phyloP scores from a whole-genome alignment of 139 green algal species.

The Mesotaenium endlicherianum region DNA sequence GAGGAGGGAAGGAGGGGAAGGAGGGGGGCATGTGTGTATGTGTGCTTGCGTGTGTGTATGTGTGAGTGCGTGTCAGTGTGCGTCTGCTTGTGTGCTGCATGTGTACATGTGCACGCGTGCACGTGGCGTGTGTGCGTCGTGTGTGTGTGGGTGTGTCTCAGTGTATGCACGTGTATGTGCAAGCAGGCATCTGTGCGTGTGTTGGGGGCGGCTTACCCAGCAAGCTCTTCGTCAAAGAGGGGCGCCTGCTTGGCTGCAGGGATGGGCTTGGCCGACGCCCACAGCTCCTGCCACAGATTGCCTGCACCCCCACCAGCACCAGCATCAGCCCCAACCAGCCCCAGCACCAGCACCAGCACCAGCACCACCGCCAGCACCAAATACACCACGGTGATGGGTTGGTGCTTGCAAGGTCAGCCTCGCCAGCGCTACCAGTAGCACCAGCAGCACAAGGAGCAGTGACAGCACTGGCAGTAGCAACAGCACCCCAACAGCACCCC shows the following conservation, averaged over 20 bases:
- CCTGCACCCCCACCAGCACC: slow-evolving; percentile 8
- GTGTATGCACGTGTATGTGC: background rate
- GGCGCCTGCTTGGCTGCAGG: slow-evolving; percentile 38
- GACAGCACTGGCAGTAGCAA: background rate
- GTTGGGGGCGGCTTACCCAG: background rate
- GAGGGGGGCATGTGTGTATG: too few relatives aligned
- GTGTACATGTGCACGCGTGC: too few relatives aligned
- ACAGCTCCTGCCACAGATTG: slow-evolving; percentile 68
- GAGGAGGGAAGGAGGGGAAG: too few relatives aligned
- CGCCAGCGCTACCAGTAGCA: too few relatives aligned
- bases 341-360: background rate
- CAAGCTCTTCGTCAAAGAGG: slow-evolving; percentile 50
- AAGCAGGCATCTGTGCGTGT: background rate
- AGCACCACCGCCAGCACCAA: too few relatives aligned
- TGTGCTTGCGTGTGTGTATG: background rate
- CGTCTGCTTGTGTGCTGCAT: too few relatives aligned
- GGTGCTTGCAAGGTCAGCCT: too few relatives aligned
- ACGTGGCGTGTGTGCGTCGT: too few relatives aligned
- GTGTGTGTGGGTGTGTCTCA: too few relatives aligned
- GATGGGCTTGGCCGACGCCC: slow-evolving; percentile 54
- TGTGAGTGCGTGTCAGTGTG: too few relatives aligned
- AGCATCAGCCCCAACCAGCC: background rate
- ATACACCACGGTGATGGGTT: too few relatives aligned
- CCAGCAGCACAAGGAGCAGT: background rate
- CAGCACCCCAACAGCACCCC: too few relatives aligned